Evolutionary conservation across 495 filamentous ascomycete genomes (phyloP).

Genomic region (Corynascus novoguineensis): DNA sequence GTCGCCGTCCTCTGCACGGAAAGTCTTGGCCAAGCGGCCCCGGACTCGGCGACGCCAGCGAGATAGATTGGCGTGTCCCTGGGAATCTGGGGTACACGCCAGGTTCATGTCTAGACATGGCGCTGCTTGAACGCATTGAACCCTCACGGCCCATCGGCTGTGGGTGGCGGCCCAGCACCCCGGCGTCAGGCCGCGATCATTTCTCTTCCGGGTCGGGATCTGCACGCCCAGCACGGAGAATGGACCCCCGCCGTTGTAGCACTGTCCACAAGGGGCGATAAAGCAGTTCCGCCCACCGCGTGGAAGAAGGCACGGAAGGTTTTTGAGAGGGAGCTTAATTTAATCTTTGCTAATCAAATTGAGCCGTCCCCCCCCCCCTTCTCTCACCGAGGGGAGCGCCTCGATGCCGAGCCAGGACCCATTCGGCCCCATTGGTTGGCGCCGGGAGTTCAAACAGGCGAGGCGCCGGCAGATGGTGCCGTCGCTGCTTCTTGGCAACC

Average conservation of each 20-base stretch:
- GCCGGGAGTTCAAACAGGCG: not conserved
- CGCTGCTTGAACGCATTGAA: not conserved
- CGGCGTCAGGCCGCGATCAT: not conserved
- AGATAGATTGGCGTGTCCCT: constrained; percentile 20
- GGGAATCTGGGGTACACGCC: constrained; percentile 17
- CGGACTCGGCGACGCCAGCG: not conserved
- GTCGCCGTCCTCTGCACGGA: constrained; percentile 9
- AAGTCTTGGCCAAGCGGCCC: constrained; percentile 15
- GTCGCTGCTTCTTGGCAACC: not conserved
- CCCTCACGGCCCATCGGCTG: not conserved
- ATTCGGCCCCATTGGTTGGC: constrained; percentile 16
- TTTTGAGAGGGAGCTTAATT: constrained; percentile 15
- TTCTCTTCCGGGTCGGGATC: constrained; percentile 22
- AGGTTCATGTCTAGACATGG: not conserved
- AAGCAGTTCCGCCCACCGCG: not conserved
- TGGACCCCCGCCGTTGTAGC: constrained; percentile 20
- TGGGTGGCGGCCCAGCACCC: not conserved
- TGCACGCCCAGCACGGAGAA: constrained; percentile 20
- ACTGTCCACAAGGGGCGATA: not conserved
- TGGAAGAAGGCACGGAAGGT: constrained; percentile 1
- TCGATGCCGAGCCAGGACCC: constrained; percentile 3
- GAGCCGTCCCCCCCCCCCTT: constrained; percentile 21
- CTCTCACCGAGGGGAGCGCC: constrained; percentile 11
- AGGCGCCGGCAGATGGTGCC: constrained; percentile 20
- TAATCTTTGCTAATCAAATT: constrained; percentile 14